A percentile compares a stretch with the other conserved stretches of the same genome.
Evolutionary conservation across 306 rosid genomes (phyloP).

Genomic region (Ziziphus jujuba): DNA sequence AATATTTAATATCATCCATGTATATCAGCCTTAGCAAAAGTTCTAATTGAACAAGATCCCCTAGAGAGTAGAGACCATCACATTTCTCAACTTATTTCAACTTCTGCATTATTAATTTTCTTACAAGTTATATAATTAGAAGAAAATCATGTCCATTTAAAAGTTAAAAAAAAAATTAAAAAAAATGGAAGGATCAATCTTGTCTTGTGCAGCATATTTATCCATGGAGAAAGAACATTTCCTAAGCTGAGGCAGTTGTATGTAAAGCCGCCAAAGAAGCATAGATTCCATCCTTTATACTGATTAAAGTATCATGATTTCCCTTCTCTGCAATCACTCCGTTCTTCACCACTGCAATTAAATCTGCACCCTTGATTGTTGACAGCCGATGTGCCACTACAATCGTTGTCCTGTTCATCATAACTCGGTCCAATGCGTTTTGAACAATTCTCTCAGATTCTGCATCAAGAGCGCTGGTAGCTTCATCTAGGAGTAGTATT

Average conservation of each 20-base stretch:
- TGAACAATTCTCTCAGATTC: slow-evolving; percentile 73
- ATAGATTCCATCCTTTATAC: slow-evolving; percentile 52
- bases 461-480: slow-evolving; percentile 83
- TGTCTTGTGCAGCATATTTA: no score
- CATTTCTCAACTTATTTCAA: no score
- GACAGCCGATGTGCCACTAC: slow-evolving; percentile 73
- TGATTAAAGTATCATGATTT: slow-evolving; percentile 56
- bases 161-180: no score
- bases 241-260: slow-evolving; percentile 40
- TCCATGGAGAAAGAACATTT: no score
- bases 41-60: no score
- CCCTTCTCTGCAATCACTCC: slow-evolving; percentile 74
- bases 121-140: no score
- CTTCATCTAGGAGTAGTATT: slow-evolving; percentile 68
- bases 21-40: no score
- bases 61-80: no score
- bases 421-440: slow-evolving; percentile 64
- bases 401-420: slow-evolving; percentile 58
- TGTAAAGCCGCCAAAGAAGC: slow-evolving; percentile 64
- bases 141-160: no score
- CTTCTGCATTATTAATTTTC: no score
- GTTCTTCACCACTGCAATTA: slow-evolving; percentile 65
- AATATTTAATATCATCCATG: no score
- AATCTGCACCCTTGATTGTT: slow-evolving; percentile 59
- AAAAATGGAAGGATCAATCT: no score